Conservation (phyloP, 2,329 filamentous ascomycete genomes). For the Cercospora citrullina region DNA sequence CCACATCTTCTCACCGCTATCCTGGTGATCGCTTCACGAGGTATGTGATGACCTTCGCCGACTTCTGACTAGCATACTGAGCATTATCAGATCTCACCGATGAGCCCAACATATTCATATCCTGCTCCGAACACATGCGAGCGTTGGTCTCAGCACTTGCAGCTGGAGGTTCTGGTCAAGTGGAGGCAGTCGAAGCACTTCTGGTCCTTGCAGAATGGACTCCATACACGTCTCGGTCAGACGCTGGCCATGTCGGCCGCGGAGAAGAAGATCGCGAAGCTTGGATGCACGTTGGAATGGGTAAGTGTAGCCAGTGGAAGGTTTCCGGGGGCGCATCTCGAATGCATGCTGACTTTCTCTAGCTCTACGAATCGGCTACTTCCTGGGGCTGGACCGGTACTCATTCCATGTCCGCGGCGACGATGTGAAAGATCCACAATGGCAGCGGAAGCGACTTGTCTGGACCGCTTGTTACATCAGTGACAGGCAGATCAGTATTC, state of each 20-base stretch:
- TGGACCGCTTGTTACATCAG: slow-evolving; percentile 70
- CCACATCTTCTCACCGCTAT: slow-evolving; percentile 69
- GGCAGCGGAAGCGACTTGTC: slow-evolving; percentile 64
- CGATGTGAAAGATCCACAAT: slow-evolving; percentile 59
- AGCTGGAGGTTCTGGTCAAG: slow-evolving; percentile 65
- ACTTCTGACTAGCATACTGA: neutral
- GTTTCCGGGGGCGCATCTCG: too few species aligned
- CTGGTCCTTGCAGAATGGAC: slow-evolving; percentile 73
- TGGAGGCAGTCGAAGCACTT: slow-evolving; percentile 70
- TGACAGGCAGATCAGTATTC: slow-evolving; percentile 68
- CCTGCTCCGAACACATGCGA: slow-evolving; percentile 70
- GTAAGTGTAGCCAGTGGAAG: neutral
- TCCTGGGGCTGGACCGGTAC: slow-evolving; percentile 67
- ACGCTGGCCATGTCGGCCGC: slow-evolving; percentile 64
- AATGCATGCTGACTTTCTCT: neutral
- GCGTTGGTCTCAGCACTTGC: slow-evolving; percentile 65
- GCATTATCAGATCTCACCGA: slow-evolving; percentile 57
- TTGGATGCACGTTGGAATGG: slow-evolving; percentile 73
- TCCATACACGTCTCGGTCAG: slow-evolving; percentile 62
- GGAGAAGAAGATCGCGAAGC: slow-evolving; percentile 73
- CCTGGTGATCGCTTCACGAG: slow-evolving; percentile 67
- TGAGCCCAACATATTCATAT: slow-evolving; percentile 62
- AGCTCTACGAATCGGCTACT: slow-evolving; percentile 68
- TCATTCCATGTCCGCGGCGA: slow-evolving; percentile 61
- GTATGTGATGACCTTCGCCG: neutral